phyloP scores from a whole-genome alignment of 1,284 basidiomycete species.

The Inonotus obliquus region DNA sequence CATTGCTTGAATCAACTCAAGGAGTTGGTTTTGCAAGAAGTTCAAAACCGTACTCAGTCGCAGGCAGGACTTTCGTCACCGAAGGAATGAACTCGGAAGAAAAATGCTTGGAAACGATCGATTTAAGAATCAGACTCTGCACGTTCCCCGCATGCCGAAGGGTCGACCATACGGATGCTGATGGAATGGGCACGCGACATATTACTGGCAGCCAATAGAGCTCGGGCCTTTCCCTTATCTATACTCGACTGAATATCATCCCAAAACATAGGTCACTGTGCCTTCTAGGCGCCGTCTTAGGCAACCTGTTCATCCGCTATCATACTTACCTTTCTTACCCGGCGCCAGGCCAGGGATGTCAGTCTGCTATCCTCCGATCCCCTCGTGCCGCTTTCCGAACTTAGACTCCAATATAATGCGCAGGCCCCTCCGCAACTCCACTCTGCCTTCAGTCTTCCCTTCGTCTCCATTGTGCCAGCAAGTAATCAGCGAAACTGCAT shows the following conservation, averaged over 20 bases:
- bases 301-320: not conserved
- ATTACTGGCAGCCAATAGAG: constrained; percentile 2
- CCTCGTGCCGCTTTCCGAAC: not conserved
- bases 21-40: not conserved
- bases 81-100: not conserved
- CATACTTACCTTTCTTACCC: not conserved
- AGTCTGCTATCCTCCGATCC: not conserved
- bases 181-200: not conserved
- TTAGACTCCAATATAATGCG: not conserved
- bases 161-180: not conserved
- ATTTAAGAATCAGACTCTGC: not conserved
- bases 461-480: not conserved
- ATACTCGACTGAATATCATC: not conserved
- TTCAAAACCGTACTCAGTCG: too few relatives aligned
- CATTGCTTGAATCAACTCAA: too few relatives aligned
- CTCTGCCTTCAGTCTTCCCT: constrained; percentile 4
- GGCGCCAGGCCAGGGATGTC: not conserved
- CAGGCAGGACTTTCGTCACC: too few relatives aligned
- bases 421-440: not conserved
- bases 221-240: constrained; percentile 4
- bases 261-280: not conserved
- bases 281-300: not conserved
- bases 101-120: too few relatives aligned
- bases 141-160: not conserved
- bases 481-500: not conserved